A percentile compares a stretch with the other conserved stretches of the same genome.
phyloP scores from a whole-genome alignment of 2,329 filamentous ascomycete species.

The Exophiala dermatitidis region DNA sequence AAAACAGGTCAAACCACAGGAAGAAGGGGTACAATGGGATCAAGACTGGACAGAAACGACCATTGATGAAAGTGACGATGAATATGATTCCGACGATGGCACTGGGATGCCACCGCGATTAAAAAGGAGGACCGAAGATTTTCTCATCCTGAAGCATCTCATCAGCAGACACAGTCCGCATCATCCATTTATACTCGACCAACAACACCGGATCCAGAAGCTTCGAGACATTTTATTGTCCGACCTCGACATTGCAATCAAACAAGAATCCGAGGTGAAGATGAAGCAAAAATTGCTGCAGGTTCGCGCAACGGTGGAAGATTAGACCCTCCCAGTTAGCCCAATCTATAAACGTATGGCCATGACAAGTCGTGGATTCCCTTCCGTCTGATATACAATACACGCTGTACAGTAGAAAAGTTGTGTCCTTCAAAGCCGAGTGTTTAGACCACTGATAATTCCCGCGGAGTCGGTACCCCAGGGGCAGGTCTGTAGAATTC shows the following conservation, averaged over 20 bases:
- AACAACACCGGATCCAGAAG: conserved; percentile 50
- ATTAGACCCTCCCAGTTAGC: not conserved
- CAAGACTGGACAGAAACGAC: conserved; percentile 32
- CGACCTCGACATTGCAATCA: conserved; percentile 57
- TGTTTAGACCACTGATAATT: conserved; percentile 14
- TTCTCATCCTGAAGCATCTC: conserved; percentile 48
- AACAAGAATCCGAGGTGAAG: conserved; percentile 43
- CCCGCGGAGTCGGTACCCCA: conserved; percentile 12
- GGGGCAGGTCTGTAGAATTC: conserved; percentile 45
- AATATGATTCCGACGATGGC: conserved; percentile 32
- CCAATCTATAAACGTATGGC: not conserved
- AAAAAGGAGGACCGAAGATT: conserved; percentile 51
- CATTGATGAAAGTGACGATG: conserved; percentile 33
- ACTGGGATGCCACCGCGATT: conserved; percentile 23
- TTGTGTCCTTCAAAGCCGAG: not conserved
- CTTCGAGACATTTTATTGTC: conserved; percentile 57
- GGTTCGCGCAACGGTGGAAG: conserved; percentile 14
- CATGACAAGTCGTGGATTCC: conserved; percentile 2
- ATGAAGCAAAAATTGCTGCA: conserved; percentile 27
- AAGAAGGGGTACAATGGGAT: conserved; percentile 31
- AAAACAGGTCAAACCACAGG: conserved; percentile 20
- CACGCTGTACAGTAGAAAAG: conserved; percentile 25
- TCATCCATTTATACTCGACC: conserved; percentile 58
- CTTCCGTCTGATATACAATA: conserved; percentile 39
- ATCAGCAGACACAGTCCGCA: conserved; percentile 45